Evolutionary conservation across 257 asterid species (phyloP).

Genomic region (Paraleonurus japonicus): DNA sequence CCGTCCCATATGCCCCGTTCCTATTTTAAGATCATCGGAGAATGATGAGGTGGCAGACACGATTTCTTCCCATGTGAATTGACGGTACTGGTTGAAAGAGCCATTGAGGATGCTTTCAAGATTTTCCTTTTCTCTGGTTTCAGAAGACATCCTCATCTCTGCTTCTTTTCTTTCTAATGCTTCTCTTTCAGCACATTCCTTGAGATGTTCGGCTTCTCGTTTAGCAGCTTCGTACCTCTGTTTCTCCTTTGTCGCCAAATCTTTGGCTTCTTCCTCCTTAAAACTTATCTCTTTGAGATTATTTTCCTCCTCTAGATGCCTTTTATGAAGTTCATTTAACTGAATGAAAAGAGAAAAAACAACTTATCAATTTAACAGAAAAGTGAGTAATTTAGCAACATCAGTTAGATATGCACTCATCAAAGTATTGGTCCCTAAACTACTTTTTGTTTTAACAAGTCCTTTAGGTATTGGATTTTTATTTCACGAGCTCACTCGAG

Average conservation of each 20-base stretch:
- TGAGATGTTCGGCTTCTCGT: conserved; percentile 62
- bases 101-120: conserved; percentile 67
- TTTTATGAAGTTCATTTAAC: conserved; percentile 69
- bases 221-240: conserved; percentile 57
- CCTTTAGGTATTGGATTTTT: too few relatives aligned
- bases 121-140: conserved; percentile 62
- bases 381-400: background rate
- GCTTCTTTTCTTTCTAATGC: conserved; percentile 67
- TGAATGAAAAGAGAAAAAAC: conserved; percentile 26
- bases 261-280: conserved; percentile 79
- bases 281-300: conserved; percentile 52
- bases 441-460: too few relatives aligned
- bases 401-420: background rate
- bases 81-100: conserved; percentile 46
- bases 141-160: conserved; percentile 48
- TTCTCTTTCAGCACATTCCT: conserved; percentile 67
- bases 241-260: conserved; percentile 54
- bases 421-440: too few relatives aligned
- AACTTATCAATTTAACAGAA: background rate
- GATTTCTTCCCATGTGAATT: conserved; percentile 85
- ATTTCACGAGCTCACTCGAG: too few relatives aligned
- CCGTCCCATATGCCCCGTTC: conserved; percentile 90
- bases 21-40: conserved; percentile 65
- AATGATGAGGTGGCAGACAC: conserved; percentile 65
- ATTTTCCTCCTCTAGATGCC: conserved; percentile 57